Evolutionary conservation across 2,329 filamentous ascomycete species (phyloP).

Genomic region (Cordyceps cicadae): DNA sequence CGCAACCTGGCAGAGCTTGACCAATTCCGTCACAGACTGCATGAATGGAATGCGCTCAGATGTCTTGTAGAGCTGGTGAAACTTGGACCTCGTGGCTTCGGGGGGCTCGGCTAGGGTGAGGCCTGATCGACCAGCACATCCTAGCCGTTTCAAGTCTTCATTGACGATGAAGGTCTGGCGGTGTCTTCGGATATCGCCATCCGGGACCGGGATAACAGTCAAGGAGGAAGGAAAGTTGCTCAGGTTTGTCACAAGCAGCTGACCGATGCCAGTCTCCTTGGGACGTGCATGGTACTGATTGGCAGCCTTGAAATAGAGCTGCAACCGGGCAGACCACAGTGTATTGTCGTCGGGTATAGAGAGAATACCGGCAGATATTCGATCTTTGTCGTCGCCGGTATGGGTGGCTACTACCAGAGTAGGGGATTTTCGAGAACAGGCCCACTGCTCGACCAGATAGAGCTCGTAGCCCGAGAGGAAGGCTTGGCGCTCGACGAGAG

Average conservation of each 20-base stretch:
- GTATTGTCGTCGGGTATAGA: constrained; percentile 73
- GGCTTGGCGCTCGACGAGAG: constrained; percentile 62
- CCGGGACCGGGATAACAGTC: constrained; percentile 83
- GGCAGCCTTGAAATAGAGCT: constrained; percentile 78
- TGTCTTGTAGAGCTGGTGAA: constrained; percentile 80
- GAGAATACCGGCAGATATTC: constrained; percentile 70
- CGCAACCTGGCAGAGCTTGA: constrained; percentile 85
- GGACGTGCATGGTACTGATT: constrained; percentile 77
- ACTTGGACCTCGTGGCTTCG: constrained; percentile 79
- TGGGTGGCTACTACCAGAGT: constrained; percentile 90
- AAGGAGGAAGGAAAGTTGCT: constrained; percentile 86
- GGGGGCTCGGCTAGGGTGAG: constrained; percentile 72
- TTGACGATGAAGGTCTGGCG: constrained; percentile 85
- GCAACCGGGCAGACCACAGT: constrained; percentile 69
- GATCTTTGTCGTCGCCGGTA: constrained; percentile 75
- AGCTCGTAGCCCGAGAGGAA: constrained; percentile 77
- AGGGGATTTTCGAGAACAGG: constrained; percentile 80
- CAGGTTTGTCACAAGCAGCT: constrained; percentile 88
- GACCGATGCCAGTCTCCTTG: constrained; percentile 73
- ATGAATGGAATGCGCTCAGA: constrained; percentile 74
- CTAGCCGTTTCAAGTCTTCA: constrained; percentile 83
- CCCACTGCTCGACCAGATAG: constrained; percentile 96
- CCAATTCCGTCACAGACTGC: constrained; percentile 74
- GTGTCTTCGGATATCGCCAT: constrained; percentile 74
- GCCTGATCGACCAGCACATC: constrained; percentile 83